These are phyloP conservation scores for Auricularia sp. DNA, from an alignment of 768 basidiomycete species.

Conservation along the genomic window DNA sequence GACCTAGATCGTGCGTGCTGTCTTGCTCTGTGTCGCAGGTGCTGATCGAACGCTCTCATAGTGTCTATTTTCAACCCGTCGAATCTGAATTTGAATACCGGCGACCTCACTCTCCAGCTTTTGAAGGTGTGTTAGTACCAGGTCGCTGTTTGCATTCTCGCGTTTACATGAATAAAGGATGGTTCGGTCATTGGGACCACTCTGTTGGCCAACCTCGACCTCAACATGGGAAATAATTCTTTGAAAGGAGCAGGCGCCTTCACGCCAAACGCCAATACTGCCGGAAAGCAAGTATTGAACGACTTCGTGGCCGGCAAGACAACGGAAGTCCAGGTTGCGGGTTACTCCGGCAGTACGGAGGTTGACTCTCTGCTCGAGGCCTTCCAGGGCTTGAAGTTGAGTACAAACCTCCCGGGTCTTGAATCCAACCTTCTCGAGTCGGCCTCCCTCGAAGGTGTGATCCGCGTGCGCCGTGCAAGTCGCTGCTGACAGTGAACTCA, in stretches of 20 bases:
- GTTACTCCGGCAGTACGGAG: slow-evolving; percentile 50
- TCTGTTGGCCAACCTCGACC: slow-evolving; percentile 47
- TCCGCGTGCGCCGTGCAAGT: neutral
- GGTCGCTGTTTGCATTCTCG: neutral
- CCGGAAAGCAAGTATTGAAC: slow-evolving; percentile 52
- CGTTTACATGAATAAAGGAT: slow-evolving; percentile 21
- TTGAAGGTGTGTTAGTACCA: neutral
- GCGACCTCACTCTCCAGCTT: slow-evolving; percentile 47
- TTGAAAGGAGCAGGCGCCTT: slow-evolving; percentile 42
- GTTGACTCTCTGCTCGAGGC: slow-evolving; percentile 50
- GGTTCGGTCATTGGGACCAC: slow-evolving; percentile 49
- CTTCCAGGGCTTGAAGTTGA: slow-evolving; percentile 49
- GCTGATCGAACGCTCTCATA: slow-evolving; percentile 14
- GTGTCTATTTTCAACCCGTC: slow-evolving; percentile 62
- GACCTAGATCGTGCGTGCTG: slow-evolving; percentile 41
- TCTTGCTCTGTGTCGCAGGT: neutral
- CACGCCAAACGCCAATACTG: slow-evolving; percentile 46
- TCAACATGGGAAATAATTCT: slow-evolving; percentile 52
- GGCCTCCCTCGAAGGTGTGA: slow-evolving; percentile 44
- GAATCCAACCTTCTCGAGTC: slow-evolving; percentile 44
- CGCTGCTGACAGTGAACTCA: slow-evolving; percentile 13
- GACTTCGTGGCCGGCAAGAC: slow-evolving; percentile 52
- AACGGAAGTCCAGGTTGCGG: slow-evolving; percentile 39
- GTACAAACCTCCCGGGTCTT: slow-evolving; percentile 49
- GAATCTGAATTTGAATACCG: slow-evolving; percentile 49